A percentile compares a stretch with the other conserved stretches of the same genome.
These are phyloP conservation scores for Amesomyces nigricolor DNA, from an alignment of 2,329 filamentous ascomycete species.

Conservation along the genomic window DNA sequence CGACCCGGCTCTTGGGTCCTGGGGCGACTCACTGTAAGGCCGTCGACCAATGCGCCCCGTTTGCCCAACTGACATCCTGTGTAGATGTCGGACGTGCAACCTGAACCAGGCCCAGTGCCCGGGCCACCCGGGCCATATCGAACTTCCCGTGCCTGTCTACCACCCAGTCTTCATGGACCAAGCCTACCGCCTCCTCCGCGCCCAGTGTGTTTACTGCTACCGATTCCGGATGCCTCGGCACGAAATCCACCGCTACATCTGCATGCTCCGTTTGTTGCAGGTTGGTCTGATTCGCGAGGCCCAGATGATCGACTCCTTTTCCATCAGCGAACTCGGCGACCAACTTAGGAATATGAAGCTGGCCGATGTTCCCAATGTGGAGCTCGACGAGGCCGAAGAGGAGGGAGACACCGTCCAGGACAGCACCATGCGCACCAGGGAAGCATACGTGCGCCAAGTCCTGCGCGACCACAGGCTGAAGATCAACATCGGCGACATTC, in stretches of 20 bases:
- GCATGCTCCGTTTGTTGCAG: slow-evolving; percentile 80
- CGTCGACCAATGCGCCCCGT: neutral
- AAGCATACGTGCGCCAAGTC: slow-evolving; percentile 65
- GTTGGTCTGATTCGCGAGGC: slow-evolving; percentile 73
- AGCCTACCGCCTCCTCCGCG: slow-evolving; percentile 74
- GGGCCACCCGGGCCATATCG: slow-evolving; percentile 91
- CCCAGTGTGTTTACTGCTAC: slow-evolving; percentile 88
- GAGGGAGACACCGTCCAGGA: slow-evolving; percentile 53
- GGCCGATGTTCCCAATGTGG: slow-evolving; percentile 36
- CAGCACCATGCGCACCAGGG: slow-evolving; percentile 47
- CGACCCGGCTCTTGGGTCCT: slow-evolving; percentile 84
- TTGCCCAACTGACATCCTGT: slow-evolving; percentile 14
- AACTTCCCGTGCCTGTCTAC: slow-evolving; percentile 87
- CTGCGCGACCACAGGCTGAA: slow-evolving; percentile 53
- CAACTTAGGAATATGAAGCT: slow-evolving; percentile 31
- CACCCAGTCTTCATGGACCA: slow-evolving; percentile 97
- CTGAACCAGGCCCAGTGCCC: slow-evolving; percentile 76
- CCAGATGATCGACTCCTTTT: slow-evolving; percentile 49
- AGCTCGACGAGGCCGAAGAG: slow-evolving; percentile 57
- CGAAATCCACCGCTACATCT: slow-evolving; percentile 71
- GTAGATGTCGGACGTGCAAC: slow-evolving; percentile 87
- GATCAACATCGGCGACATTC: slow-evolving; percentile 42
- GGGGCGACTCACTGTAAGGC: slow-evolving; percentile 73
- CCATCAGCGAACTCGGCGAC: slow-evolving; percentile 41
- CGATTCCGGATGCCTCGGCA: slow-evolving; percentile 73